Base-by-base conservation (phyloP, 2,329 filamentous ascomycete species). In the Fusarium irregulare region DNA sequence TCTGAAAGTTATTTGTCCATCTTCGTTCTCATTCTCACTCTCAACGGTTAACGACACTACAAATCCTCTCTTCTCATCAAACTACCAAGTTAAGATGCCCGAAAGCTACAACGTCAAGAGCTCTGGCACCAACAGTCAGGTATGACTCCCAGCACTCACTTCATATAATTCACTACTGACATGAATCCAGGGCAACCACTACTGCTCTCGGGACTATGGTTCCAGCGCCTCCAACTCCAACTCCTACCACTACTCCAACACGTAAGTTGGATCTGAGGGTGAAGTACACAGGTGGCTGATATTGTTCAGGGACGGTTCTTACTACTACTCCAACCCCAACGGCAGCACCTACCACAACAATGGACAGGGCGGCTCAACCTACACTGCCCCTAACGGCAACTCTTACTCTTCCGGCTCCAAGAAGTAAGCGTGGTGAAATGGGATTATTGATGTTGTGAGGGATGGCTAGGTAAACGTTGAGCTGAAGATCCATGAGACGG, bases 291-390 rank as follows among this genome's bases (percentile, higher is more conserved):
- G 10, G n/a, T 40, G 8, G 25, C 28, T 60, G 3, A 54, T 41
- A 10, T 13, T 54, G 11, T 20, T 14, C 11, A 87, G 85, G 23
- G 75, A 92, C 72, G 89, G 90, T 40, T 91, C 89, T 3, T 93
- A 93, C 83, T 92, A 93, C 82, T 93, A 92, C 80, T 87, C 85
- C 76, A 93, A 92, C 80, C 80, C 89, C 47, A 86, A 91, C 68
- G 89, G 89, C 16, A 91, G 87, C 75, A 90, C 87, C 41, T 93
- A 93, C 81, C 81, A 92, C 83, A 91, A 91, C 79, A 78, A 84
- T 70, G 89, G 89, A 46, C 76, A 77, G 13, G 90, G 90, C 8
- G 75, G 79, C 50, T 86, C 87, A 25, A 88, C 80, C 20, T 93
- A 92, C 79, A 92, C 87, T 20, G 72, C 88, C 12, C 80, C 90